Conservation (phyloP, 768 basidiomycete species). For the Suillus alpinus region DNA sequence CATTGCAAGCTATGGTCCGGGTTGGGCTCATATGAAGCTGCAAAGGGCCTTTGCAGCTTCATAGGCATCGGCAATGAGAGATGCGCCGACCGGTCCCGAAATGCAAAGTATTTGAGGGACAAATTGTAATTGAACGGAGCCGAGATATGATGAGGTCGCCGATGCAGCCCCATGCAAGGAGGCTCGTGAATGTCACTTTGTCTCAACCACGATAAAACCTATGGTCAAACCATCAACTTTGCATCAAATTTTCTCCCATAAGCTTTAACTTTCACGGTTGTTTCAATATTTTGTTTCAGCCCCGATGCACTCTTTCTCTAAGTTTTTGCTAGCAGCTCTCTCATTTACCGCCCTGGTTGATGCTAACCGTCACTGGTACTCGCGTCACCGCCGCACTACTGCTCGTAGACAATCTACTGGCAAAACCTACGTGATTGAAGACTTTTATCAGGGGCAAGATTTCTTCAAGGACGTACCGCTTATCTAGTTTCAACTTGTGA, state of each 20-base stretch:
- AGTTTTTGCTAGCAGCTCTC: slow-evolving; percentile 28
- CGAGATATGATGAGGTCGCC: too few relatives aligned
- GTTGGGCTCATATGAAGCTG: too few relatives aligned
- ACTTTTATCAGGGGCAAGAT: slow-evolving; percentile 46
- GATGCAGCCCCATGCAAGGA: not conserved
- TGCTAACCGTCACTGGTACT: slow-evolving; percentile 24
- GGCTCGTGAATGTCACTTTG: not conserved
- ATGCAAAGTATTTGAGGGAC: too few relatives aligned
- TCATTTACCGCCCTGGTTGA: slow-evolving; percentile 37
- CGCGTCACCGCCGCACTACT: slow-evolving; percentile 29
- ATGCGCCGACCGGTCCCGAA: too few relatives aligned
- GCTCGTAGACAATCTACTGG: slow-evolving; percentile 17
- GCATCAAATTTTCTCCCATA: too few relatives aligned
- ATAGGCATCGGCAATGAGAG: too few relatives aligned
- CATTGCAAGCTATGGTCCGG: too few relatives aligned
- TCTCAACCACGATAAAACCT: not conserved
- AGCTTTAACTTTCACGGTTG: not conserved
- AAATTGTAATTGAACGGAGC: too few relatives aligned
- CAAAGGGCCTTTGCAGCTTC: too few relatives aligned
- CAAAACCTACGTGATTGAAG: slow-evolving; percentile 34
- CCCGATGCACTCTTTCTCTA: slow-evolving; percentile 31
- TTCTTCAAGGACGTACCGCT: slow-evolving; percentile 54
- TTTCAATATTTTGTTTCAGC: not conserved
- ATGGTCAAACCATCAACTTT: not conserved
- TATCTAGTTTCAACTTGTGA: not conserved